These are phyloP conservation scores for Gautieria morchelliformis DNA, from an alignment of 768 basidiomycete genomes.

Conservation along the genomic window DNA sequence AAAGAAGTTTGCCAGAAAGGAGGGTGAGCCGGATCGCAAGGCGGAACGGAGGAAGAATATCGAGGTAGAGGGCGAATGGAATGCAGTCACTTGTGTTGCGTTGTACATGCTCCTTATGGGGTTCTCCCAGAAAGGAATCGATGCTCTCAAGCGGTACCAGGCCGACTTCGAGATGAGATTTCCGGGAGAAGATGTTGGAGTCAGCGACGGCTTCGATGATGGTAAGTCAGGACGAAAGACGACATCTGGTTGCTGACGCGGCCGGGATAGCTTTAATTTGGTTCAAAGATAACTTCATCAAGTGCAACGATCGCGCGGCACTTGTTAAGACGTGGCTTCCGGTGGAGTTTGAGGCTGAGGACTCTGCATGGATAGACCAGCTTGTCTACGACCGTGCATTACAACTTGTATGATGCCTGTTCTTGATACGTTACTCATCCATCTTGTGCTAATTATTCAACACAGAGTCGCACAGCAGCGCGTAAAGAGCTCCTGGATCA, in stretches of 20 bases:
- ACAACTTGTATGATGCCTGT: constrained; percentile 47
- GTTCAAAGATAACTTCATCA: constrained; percentile 91
- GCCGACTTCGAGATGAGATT: constrained; percentile 76
- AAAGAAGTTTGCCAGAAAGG: constrained; percentile 56
- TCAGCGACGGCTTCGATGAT: constrained; percentile 74
- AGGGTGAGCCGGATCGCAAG: constrained; percentile 63
- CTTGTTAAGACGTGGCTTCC: constrained; percentile 84
- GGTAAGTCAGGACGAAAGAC: constrained; percentile 31
- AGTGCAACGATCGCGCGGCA: constrained; percentile 87
- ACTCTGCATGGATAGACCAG: constrained; percentile 80
- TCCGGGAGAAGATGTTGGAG: constrained; percentile 64
- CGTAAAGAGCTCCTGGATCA: constrained; percentile 82
- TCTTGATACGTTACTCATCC: not conserved
- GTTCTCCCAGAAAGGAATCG: constrained; percentile 89
- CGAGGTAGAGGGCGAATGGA: constrained; percentile 72
- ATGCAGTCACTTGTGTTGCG: constrained; percentile 78
- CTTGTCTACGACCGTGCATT: constrained; percentile 90
- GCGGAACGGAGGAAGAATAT: constrained; percentile 61
- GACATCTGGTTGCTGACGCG: constrained; percentile 1
- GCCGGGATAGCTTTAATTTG: constrained; percentile 56
- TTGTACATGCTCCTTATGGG: constrained; percentile 88
- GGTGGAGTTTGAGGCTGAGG: constrained; percentile 64
- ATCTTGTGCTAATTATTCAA: not conserved
- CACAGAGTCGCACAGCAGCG: constrained; percentile 85
- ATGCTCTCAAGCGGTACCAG: constrained; percentile 67